Evolutionary conservation across 371 early-diverging fungal species (phyloP), one percentile per base, ranked within the genome.

Genomic region (Syncephalastrum monosporum): DNA sequence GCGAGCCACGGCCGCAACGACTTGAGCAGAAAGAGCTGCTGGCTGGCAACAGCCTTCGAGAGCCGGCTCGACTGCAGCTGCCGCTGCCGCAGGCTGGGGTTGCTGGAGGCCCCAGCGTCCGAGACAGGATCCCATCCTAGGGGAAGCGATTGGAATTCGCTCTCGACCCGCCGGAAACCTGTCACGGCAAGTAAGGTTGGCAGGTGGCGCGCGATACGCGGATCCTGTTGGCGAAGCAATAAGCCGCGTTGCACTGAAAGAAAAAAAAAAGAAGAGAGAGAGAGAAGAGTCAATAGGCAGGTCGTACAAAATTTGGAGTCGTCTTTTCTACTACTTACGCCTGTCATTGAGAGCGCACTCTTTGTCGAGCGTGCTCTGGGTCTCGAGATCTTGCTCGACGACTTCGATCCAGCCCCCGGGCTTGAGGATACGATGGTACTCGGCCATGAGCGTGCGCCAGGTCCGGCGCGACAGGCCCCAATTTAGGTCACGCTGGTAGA

Each of bases 391-490:
- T 65, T 69, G 38, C 47, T 77, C 77, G 2, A 77, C 69, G 14
- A 77, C 38, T 19, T 76, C 77, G 7, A 76, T 62, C 74, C 74
- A 76, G n/a, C 77, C 77, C 38, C 77, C 77, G 19, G 77, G 77
- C 42, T 73, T 76, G 5, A 73, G 57, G 16, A 76, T 57, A 42
- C 77, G 67, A 27, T 55, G 59, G 33, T 63, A 71, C 15, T 76
- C 77, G 12, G 53, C 48, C n/a, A 73, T 53, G 6, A 71, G 50
- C 0, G 56, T 54, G 19, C 49, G 44, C 77, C 77, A 77, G 50
- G 16, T 47, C 16, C 44, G 58, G 53, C 45, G 59, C n/a, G 23
- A 65, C 21, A 50, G 38, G 14, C 55, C 66, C 65, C 69, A 68
- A 23, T 67, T 74, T 24, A 74, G 29, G 42, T 77, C 74, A 21